A percentile compares a stretch with the other conserved stretches of the same genome.
Evolutionary conservation across 495 filamentous ascomycete species (phyloP).

Genomic region (Penicillium macrosclerotiorum): DNA sequence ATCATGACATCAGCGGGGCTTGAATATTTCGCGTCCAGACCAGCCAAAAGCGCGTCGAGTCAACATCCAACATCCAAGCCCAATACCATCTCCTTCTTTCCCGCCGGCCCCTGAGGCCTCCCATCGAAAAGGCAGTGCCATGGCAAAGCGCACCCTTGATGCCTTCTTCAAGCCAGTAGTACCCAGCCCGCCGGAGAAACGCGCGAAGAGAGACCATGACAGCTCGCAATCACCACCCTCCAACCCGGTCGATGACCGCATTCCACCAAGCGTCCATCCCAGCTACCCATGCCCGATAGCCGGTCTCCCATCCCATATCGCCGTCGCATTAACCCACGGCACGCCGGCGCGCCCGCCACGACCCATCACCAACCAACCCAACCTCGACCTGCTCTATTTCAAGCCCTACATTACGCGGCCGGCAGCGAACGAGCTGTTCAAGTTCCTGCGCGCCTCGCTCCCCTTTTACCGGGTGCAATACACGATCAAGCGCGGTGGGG

Average conservation of each 20-base stretch:
- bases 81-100: background rate
- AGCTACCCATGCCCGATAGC: slow-evolving; percentile 64
- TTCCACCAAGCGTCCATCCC: slow-evolving; percentile 36
- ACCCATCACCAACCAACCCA: slow-evolving; percentile 56
- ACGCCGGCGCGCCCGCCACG: slow-evolving; percentile 14
- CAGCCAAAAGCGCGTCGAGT: background rate
- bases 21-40: background rate
- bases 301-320: slow-evolving; percentile 48
- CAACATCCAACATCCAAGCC: background rate
- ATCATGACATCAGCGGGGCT: slow-evolving; percentile 12
- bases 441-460: slow-evolving; percentile 59
- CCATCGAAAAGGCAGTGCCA: too few species aligned
- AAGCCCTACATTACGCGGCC: slow-evolving; percentile 58
- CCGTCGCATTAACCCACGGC: slow-evolving; percentile 29
- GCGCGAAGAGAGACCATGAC: slow-evolving; percentile 11
- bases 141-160: slow-evolving; percentile 28
- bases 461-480: slow-evolving; percentile 75
- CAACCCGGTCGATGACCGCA: slow-evolving; percentile 2
- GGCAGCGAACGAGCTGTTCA: slow-evolving; percentile 57
- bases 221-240: background rate
- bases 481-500: slow-evolving; percentile 56
- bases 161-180: slow-evolving; percentile 27
- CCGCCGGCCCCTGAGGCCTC: too few species aligned
- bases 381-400: slow-evolving; percentile 68
- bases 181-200: slow-evolving; percentile 5